Percentiles rank a stretch among this genome's conserved stretches.
Conservation (phyloP, 2,329 filamentous ascomycete genomes). For the Bipolaris victoriae region DNA sequence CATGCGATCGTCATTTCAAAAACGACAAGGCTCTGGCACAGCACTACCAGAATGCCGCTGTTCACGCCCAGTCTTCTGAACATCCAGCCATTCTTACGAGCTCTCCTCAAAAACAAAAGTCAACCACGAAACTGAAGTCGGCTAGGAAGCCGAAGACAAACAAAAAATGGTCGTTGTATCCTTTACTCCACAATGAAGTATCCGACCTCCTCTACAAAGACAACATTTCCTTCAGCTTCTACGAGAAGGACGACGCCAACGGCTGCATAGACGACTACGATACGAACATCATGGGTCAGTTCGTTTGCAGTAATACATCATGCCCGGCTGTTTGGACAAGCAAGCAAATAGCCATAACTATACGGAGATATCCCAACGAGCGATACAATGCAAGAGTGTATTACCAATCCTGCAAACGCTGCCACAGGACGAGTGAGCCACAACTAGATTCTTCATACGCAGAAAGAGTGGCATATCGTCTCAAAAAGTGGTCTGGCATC, state of each 20-base stretch:
- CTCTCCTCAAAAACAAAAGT: background rate
- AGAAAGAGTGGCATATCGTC: background rate
- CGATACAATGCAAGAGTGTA: background rate
- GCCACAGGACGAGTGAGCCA: background rate
- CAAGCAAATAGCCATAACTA: constrained; percentile 22
- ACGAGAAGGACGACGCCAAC: constrained; percentile 1
- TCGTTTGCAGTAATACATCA: constrained; percentile 19
- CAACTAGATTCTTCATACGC: background rate
- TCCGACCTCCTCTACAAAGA: too few relatives aligned
- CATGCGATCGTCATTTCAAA: background rate
- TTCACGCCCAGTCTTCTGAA: background rate
- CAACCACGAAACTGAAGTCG: background rate
- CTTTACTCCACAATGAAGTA: too few relatives aligned
- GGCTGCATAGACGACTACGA: constrained; percentile 9
- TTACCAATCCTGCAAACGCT: background rate
- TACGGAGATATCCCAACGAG: constrained; percentile 16
- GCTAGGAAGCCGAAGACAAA: too few relatives aligned
- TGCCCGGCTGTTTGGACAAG: constrained; percentile 22
- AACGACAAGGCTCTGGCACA: background rate
- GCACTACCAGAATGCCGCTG: background rate
- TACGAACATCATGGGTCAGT: constrained; percentile 24
- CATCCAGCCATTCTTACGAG: background rate
- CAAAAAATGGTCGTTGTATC: too few relatives aligned
- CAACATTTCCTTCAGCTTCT: background rate
- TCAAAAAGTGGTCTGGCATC: background rate